phyloP scores from a whole-genome alignment of 2,329 filamentous ascomycete species.

The Cladosporium oxysporum region DNA sequence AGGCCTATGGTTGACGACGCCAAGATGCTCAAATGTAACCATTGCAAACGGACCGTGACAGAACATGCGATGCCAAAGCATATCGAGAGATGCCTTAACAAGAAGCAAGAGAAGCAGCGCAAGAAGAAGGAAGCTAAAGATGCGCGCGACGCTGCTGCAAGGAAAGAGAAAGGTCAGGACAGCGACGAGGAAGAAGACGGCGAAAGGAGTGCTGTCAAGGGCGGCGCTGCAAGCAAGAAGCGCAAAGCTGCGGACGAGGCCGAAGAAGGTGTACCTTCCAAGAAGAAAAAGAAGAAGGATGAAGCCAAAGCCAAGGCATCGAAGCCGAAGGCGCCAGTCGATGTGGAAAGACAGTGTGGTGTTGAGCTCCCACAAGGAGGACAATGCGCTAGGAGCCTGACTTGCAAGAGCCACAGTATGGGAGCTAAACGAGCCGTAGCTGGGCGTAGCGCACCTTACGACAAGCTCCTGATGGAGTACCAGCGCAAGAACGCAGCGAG shows the following conservation, averaged over 20 bases:
- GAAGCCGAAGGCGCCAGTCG: slow-evolving; percentile 86
- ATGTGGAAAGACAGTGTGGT: slow-evolving; percentile 90
- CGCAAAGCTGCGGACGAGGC: slow-evolving; percentile 54
- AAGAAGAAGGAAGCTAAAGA: slow-evolving; percentile 66
- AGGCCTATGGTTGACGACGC: slow-evolving; percentile 77
- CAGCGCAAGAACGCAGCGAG: slow-evolving; percentile 98
- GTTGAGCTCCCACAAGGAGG: slow-evolving; percentile 81
- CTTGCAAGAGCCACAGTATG: slow-evolving; percentile 90
- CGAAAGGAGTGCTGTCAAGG: slow-evolving; percentile 35
- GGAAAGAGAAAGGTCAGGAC: slow-evolving; percentile 49
- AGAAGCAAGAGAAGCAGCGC: slow-evolving; percentile 69
- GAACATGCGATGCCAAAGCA: slow-evolving; percentile 75
- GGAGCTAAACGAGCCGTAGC: slow-evolving; percentile 87
- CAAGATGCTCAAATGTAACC: slow-evolving; percentile 81
- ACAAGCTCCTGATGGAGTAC: slow-evolving; percentile 70
- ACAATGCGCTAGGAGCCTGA: slow-evolving; percentile 81
- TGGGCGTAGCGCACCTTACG: slow-evolving; percentile 82
- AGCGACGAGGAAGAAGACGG: slow-evolving; percentile 38
- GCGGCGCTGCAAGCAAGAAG: slow-evolving; percentile 41
- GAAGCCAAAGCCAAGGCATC: slow-evolving; percentile 62
- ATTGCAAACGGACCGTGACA: slow-evolving; percentile 87
- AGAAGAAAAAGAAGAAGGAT: slow-evolving; percentile 72
- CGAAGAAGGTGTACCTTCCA: slow-evolving; percentile 73
- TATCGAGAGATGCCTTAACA: slow-evolving; percentile 77
- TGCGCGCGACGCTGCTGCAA: slow-evolving; percentile 51